Evolutionary conservation across 164 flowering plant genomes (phyloP), one percentile per base, ranked within the genome.

Genomic region (Protea cynaroides): DNA sequence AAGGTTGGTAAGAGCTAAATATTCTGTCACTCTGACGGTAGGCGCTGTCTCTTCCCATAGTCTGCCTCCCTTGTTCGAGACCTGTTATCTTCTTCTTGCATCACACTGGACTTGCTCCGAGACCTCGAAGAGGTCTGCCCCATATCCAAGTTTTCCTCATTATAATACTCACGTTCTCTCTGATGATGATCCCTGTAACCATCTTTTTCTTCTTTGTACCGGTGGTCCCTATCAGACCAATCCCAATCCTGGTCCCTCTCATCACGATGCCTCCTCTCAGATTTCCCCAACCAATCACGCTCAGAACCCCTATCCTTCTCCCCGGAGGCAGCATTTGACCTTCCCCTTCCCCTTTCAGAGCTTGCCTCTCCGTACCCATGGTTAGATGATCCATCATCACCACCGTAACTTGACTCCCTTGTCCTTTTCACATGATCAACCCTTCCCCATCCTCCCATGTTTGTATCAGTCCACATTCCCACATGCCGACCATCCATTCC

Each of bases 1-100:
- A 29, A 69, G 64, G 25, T 46, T 9, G 58, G 59, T 53, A 21
- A 51, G n/a, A n/a, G n/a, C n/a, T n/a, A n/a, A n/a, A n/a, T 36
- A 65, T 46, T 54, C 40, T 19, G 21, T 85, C 74, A 90, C 64
- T 88, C 90, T 46, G 92, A 85, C 43, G 86, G 83, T 19, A 78
- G 57, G 47, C 92, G 91, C 19, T 96, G 81, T 76, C 94, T 83
- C 77, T 87, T 89, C 55, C 90, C 92, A 80, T 84, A 86, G 56
- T 89, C 93, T 4, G 68, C 88, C 75, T 91, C 97, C 76, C 88
- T 82, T 19, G 97, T 79, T 59, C 92, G 78, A 62, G 90, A 79
- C 73, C 88, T 76, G 61, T 84, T 82, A 61, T 85, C 83, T 36
- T 84, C 96, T 64, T 88, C 93, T 59, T 76, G 84, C 64, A 76